Evolutionary conservation across 495 filamentous ascomycete species (phyloP).

Genomic region (Lindgomyces ingoldianus): DNA sequence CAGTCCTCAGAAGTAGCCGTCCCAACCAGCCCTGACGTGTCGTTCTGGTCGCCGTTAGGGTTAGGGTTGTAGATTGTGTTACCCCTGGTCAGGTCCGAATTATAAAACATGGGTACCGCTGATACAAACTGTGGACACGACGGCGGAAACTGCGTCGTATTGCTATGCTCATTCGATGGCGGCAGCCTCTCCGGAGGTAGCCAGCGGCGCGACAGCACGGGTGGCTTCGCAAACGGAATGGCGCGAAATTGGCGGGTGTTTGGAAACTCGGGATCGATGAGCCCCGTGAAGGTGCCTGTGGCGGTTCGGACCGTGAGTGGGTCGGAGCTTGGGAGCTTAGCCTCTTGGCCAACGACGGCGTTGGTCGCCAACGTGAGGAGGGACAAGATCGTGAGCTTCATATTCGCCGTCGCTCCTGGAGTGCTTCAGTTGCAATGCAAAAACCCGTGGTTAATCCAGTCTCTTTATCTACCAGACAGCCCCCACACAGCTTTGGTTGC

Average conservation of each 20-base stretch:
- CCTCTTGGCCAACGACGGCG: neutral
- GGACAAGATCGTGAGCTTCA: constrained; percentile 26
- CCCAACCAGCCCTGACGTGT: constrained; percentile 24
- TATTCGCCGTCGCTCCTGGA: constrained; percentile 8
- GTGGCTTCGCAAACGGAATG: constrained; percentile 19
- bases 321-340: neutral
- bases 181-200: constrained; percentile 13
- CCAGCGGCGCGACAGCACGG: constrained; percentile 9
- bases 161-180: neutral
- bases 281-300: constrained; percentile 15
- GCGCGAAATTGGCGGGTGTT: constrained; percentile 19
- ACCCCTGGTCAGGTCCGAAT: constrained; percentile 7
- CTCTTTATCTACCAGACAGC: no score
- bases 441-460: no score
- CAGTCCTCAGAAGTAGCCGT: constrained; percentile 33
- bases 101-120: neutral
- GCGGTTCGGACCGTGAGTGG: constrained; percentile 10
- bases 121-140: constrained; percentile 21
- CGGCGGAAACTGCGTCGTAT: constrained; percentile 1
- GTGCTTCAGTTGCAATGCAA: no score
- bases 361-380: constrained; percentile 4
- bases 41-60: constrained; percentile 24
- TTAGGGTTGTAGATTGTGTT: constrained; percentile 15
- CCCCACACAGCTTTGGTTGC: no score
- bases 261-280: constrained; percentile 19